These are phyloP conservation scores for Beauveria medogensis DNA, from an alignment of 2,329 filamentous ascomycete species.

Conservation along the genomic window DNA sequence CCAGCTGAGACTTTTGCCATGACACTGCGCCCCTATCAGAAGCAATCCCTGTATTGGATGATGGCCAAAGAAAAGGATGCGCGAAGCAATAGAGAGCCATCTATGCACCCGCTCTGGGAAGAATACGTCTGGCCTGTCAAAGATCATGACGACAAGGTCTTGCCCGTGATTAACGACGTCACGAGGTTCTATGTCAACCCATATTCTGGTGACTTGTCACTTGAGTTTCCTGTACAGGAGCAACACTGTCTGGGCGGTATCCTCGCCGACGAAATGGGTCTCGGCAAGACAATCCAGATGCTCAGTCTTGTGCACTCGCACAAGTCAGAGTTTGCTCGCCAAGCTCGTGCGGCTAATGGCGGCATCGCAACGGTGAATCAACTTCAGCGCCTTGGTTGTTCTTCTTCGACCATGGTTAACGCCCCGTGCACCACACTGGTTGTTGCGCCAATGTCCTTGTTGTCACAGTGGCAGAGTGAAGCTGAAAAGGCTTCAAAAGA, in stretches of 20 bases:
- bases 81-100: conserved; percentile 60
- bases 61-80: conserved; percentile 81
- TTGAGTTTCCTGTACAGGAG: conserved; percentile 88
- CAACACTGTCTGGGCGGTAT: conserved; percentile 92
- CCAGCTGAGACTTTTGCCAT: conserved; percentile 76
- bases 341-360: conserved; percentile 24
- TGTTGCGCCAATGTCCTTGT: conserved; percentile 90
- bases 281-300: conserved; percentile 99
- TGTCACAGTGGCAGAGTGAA: conserved; percentile 97
- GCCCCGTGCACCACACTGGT: conserved; percentile 90
- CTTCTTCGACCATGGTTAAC: conserved; percentile 47
- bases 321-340: conserved; percentile 46
- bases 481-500: conserved; percentile 81
- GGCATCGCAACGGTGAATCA: conserved; percentile 43
- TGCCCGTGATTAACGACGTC: conserved; percentile 58
- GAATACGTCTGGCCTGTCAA: conserved; percentile 85
- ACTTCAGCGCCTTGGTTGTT: conserved; percentile 54
- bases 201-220: conserved; percentile 86
- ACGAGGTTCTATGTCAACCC: conserved; percentile 88
- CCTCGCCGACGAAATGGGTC: conserved; percentile 92
- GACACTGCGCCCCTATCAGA: conserved; percentile 84
- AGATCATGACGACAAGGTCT: conserved; percentile 73
- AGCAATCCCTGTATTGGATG: conserved; percentile 96
- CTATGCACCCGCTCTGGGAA: conserved; percentile 97
- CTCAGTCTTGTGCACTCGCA: conserved; percentile 86